These are phyloP conservation scores for Lepiota subincarnata DNA, from an alignment of 768 basidiomycete species.

Conservation along the genomic window DNA sequence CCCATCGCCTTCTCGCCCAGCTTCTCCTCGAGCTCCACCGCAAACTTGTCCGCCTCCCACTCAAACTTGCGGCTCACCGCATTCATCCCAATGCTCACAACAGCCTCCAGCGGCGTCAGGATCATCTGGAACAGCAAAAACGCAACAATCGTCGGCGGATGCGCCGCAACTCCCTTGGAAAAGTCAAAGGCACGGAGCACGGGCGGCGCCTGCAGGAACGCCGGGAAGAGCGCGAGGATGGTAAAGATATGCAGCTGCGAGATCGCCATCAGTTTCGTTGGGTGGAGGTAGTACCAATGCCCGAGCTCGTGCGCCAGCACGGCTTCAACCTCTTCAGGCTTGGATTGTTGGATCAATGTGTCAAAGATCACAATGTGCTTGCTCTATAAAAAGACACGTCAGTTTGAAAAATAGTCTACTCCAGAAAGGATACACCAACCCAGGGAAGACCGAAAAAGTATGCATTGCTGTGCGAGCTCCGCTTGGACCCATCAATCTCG, in stretches of 20 bases:
- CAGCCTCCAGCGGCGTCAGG: conserved; percentile 70
- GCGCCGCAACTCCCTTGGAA: conserved; percentile 53
- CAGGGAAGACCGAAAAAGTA: conserved; percentile 98
- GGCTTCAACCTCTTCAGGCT: conserved; percentile 91
- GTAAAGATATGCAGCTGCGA: conserved; percentile 86
- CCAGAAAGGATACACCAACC: conserved; percentile 39
- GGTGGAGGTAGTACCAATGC: conserved; percentile 93
- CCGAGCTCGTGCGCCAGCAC: conserved; percentile 95
- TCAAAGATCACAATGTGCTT: conserved; percentile 98
- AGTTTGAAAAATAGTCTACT: not conserved
- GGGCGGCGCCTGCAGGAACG: conserved; percentile 78
- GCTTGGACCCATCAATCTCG: conserved; percentile 96
- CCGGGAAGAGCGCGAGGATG: conserved; percentile 85
- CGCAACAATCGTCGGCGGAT: conserved; percentile 78
- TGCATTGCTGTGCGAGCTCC: conserved; percentile 94
- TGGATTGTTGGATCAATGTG: conserved; percentile 88
- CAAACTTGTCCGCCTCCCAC: conserved; percentile 89
- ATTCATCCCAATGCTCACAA: conserved; percentile 74
- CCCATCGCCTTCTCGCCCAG: conserved; percentile 54
- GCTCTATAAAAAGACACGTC: conserved; percentile 40
- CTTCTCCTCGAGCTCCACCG: conserved; percentile 62
- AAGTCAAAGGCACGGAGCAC: conserved; percentile 82
- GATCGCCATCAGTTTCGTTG: conserved; percentile 81
- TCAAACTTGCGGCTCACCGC: conserved; percentile 83
- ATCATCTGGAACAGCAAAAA: conserved; percentile 92